Evolutionary conservation across 257 asterid species (phyloP).

Genomic region (Striga asiatica): DNA sequence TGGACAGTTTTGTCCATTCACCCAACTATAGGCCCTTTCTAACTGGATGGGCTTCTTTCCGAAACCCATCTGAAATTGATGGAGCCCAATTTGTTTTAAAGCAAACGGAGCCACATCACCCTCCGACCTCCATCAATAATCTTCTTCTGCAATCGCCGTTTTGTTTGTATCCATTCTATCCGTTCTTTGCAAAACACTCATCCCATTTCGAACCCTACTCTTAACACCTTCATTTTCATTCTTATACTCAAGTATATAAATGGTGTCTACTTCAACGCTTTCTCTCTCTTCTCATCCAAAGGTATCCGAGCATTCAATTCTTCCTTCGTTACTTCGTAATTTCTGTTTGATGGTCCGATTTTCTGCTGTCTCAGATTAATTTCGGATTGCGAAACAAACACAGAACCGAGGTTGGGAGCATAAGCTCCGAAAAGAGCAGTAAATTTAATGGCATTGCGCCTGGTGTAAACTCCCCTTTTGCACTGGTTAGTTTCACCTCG

Average conservation of each 20-base stretch:
- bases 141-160: slow-evolving; percentile 27
- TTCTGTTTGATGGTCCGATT: background rate
- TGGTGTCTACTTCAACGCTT: slow-evolving; percentile 50
- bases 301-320: slow-evolving; percentile 24
- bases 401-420: slow-evolving; percentile 14
- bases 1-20: too few species aligned
- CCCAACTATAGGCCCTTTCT: too few species aligned
- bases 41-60: too few species aligned
- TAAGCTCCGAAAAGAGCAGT: slow-evolving; percentile 13
- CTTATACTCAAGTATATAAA: slow-evolving; percentile 10
- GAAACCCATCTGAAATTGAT: too few species aligned
- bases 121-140: background rate
- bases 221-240: background rate
- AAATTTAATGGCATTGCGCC: slow-evolving; percentile 15
- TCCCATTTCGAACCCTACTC: background rate
- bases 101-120: background rate
- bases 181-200: background rate
- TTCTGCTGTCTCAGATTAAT: slow-evolving; percentile 26
- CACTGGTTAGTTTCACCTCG: slow-evolving; percentile 17
- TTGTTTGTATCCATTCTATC: slow-evolving; percentile 21
- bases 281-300: slow-evolving; percentile 38
- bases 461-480: slow-evolving; percentile 22
- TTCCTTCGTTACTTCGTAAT: background rate
- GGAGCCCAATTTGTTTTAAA: background rate
- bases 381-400: slow-evolving; percentile 16